phyloP scores from a whole-genome alignment of 371 early-diverging fungal species.

The Synchytrium microbalum region DNA sequence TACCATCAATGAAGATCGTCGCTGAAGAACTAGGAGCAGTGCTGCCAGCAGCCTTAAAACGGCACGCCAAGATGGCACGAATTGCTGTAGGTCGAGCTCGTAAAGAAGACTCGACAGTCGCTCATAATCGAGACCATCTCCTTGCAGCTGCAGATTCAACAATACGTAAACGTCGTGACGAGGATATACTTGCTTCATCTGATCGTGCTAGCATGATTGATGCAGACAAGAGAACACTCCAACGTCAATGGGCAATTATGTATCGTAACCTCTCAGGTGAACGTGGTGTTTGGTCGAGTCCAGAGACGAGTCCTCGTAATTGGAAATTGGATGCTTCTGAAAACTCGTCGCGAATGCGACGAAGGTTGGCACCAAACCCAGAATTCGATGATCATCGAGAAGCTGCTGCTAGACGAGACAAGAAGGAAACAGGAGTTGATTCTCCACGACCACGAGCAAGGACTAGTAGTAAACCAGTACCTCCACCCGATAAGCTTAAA shows the following conservation, averaged over 20 bases:
- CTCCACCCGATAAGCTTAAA: not conserved
- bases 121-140: conserved; percentile 6
- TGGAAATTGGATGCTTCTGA: conserved; percentile 48
- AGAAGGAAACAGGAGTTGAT: conserved; percentile 14
- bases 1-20: conserved; percentile 31
- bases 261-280: conserved; percentile 35
- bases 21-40: conserved; percentile 33
- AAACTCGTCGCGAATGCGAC: conserved; percentile 44
- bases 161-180: conserved; percentile 12
- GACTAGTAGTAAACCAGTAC: not conserved
- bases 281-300: conserved; percentile 35
- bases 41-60: conserved; percentile 21
- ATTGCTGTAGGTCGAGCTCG: conserved; percentile 7
- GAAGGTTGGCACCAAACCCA: conserved; percentile 36
- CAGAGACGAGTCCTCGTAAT: conserved; percentile 7
- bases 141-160: conserved; percentile 9
- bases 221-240: conserved; percentile 21
- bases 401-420: conserved; percentile 44
- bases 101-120: conserved; percentile 7
- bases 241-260: conserved; percentile 29
- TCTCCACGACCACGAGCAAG: not conserved
- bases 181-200: conserved; percentile 6
- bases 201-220: conserved; percentile 13
- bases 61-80: conserved; percentile 25
- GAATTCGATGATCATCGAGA: conserved; percentile 45